A percentile compares a stretch with the other conserved stretches of the same genome.
Conservation (phyloP, 495 filamentous ascomycete genomes). For the Thozetella sp. region DNA sequence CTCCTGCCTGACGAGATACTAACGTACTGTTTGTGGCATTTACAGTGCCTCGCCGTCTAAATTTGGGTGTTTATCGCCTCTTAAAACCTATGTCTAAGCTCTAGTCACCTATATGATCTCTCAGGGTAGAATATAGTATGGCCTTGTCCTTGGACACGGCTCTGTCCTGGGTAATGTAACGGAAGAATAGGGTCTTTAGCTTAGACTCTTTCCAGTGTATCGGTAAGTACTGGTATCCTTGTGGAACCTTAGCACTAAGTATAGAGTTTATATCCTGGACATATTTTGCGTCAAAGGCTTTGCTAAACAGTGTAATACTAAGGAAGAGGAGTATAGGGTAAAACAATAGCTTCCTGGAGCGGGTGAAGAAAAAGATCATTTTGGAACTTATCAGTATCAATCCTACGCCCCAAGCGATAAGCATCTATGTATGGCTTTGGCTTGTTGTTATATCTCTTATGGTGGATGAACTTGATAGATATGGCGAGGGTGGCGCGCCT, state of each 20-base stretch:
- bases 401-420: neutral
- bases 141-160: conserved; percentile 4
- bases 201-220: conserved; percentile 20
- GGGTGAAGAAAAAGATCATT: conserved; percentile 23
- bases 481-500: conserved; percentile 19
- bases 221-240: conserved; percentile 11
- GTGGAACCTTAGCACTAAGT: conserved; percentile 11
- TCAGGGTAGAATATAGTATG: conserved; percentile 9
- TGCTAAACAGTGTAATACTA: conserved; percentile 13
- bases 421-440: conserved; percentile 22
- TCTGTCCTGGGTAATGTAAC: neutral
- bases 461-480: conserved; percentile 21
- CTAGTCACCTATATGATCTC: conserved; percentile 7
- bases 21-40: conserved; percentile 13
- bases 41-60: conserved; percentile 9
- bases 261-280: conserved; percentile 12
- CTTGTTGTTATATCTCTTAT: conserved; percentile 22
- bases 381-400: conserved; percentile 5
- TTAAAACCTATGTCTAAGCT: conserved; percentile 6
- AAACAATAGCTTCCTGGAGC: conserved; percentile 14
- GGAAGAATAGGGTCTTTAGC: conserved; percentile 19
- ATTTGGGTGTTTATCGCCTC: conserved; percentile 2
- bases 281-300: conserved; percentile 20
- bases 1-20: neutral
- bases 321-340: conserved; percentile 19